Conservation (phyloP, 2,329 filamentous ascomycete species). For the Alternaria burnsii region DNA sequence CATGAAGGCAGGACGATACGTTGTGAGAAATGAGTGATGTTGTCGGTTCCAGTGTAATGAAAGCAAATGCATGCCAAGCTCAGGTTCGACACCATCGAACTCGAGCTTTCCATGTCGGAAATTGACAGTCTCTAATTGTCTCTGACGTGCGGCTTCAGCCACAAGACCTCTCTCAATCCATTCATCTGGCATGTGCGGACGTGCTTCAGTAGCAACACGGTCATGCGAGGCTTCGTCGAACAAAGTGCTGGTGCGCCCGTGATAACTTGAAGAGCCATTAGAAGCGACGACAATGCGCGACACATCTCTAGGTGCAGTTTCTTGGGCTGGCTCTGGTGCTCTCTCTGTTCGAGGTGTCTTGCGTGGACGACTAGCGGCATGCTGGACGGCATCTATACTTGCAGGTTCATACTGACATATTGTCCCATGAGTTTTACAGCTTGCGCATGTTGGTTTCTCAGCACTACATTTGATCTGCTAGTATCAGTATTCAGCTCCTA, state of each 20-base stretch:
- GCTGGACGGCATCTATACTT: slow-evolving; percentile 35
- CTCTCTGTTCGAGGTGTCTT: slow-evolving; percentile 26
- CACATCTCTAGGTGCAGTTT: slow-evolving; percentile 37
- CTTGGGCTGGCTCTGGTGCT: slow-evolving; percentile 1
- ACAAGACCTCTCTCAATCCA: slow-evolving; percentile 59
- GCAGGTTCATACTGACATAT: slow-evolving; percentile 55
- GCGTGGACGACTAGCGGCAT: slow-evolving; percentile 22
- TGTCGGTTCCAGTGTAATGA: slow-evolving; percentile 64
- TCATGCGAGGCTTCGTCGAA: slow-evolving; percentile 54
- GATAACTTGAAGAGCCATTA: slow-evolving; percentile 56
- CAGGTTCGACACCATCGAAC: slow-evolving; percentile 64
- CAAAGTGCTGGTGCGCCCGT: slow-evolving; percentile 60
- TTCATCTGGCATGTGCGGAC: slow-evolving; percentile 41
- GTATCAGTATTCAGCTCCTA: slow-evolving; percentile 19
- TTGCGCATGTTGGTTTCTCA: slow-evolving; percentile 56
- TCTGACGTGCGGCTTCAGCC: slow-evolving; percentile 58
- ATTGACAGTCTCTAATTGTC: slow-evolving; percentile 62
- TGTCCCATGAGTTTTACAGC: slow-evolving; percentile 57
- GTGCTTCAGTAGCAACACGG: slow-evolving; percentile 24
- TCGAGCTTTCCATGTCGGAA: slow-evolving; percentile 58
- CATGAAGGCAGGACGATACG: slow-evolving; percentile 60
- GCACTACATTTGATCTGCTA: slow-evolving; percentile 60
- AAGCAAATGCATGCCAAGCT: slow-evolving; percentile 62
- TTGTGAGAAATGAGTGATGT: slow-evolving; percentile 59
- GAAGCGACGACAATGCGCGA: slow-evolving; percentile 53